Percentiles rank a stretch among this genome's conserved stretches.
These are phyloP conservation scores for Diplodia sapinea DNA, from an alignment of 2,329 filamentous ascomycete species.

Conservation along the genomic window DNA sequence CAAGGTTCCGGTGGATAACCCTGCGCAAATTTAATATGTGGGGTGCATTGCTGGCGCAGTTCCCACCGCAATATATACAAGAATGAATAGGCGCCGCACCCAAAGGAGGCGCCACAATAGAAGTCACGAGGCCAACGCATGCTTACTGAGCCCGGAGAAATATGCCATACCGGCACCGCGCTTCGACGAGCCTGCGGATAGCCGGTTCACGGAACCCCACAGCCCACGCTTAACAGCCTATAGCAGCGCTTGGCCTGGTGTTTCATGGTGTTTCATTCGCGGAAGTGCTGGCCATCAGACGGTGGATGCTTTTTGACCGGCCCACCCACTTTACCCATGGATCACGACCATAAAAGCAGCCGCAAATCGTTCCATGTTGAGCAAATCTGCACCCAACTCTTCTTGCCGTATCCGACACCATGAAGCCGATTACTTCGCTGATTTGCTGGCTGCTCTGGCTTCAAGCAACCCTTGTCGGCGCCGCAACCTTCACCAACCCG, in stretches of 20 bases:
- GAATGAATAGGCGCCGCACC: constrained; percentile 7
- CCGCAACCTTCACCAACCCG: constrained; percentile 58
- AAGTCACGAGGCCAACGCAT: constrained; percentile 3
- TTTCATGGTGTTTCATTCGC: constrained; percentile 8
- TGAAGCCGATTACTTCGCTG: constrained; percentile 15
- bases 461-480: constrained; percentile 36
- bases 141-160: constrained; percentile 21
- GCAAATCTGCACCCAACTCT: constrained; percentile 1
- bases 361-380: neutral
- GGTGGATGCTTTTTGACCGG: neutral
- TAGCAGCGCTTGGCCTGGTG: neutral
- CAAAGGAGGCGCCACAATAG: neutral
- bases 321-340: neutral
- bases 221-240: neutral
- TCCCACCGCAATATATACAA: constrained; percentile 4
- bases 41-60: neutral
- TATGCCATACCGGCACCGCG: constrained; percentile 20
- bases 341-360: neutral
- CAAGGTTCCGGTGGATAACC: constrained; percentile 9
- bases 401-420: neutral
- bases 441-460: constrained; percentile 27
- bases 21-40: constrained; percentile 2
- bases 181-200: constrained; percentile 12
- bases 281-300: neutral
- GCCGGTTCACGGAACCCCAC: constrained; percentile 20